Base-by-base conservation (phyloP, 2,329 filamentous ascomycete species). In the Fusarium nelsonii region DNA sequence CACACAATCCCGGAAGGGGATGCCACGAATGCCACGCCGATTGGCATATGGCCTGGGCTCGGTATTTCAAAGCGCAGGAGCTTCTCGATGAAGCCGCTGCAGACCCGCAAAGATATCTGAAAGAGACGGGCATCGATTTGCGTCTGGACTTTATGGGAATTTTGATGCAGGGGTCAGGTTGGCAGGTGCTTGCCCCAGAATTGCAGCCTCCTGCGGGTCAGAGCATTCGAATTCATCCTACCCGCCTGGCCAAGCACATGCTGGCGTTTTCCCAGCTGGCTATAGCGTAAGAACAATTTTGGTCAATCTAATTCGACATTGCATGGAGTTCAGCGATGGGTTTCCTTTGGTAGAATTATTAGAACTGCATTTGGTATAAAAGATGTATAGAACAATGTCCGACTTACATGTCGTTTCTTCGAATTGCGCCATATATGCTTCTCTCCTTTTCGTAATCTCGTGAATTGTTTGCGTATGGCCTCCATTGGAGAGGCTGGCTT, bases 11-110 rank as follows among this genome's bases (percentile, higher is more conserved):
- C 7, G 62, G 63, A 15, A 62, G 63, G 20, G 37, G 41, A 16
- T 74, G 70, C 14, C 70, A 74, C 18, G 4, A 44, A 16, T 74
- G 71, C 28, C 72, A 74, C 37, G 55, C 65, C 36, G 52, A 61
- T 28, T 73, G 72, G 72, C 65, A 71, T 10, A 53, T 50, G 8
- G 54, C 49, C 15, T 74, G 72, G 68, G 41, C 58, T 10, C 14
- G 30, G 14, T 74, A 49, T 32, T 70, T 65, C 54, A 60, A 69
- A 9, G 39, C 46, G 5, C 46, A 71, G 8, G 68, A 70, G 16
- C 49, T 65, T 20, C 34, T 64, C 6, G 23, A 36, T 16, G 40
- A 50, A 28, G 63, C 58, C 36, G 44, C 39, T 18, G 57, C 56
- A 12, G 33, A 71, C 36, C 55, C 66, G 8, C 36, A 58, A 2